These are phyloP conservation scores for Lachancea lanzarotensis DNA, from an alignment of 805 yeast genomes.

Conservation along the genomic window DNA sequence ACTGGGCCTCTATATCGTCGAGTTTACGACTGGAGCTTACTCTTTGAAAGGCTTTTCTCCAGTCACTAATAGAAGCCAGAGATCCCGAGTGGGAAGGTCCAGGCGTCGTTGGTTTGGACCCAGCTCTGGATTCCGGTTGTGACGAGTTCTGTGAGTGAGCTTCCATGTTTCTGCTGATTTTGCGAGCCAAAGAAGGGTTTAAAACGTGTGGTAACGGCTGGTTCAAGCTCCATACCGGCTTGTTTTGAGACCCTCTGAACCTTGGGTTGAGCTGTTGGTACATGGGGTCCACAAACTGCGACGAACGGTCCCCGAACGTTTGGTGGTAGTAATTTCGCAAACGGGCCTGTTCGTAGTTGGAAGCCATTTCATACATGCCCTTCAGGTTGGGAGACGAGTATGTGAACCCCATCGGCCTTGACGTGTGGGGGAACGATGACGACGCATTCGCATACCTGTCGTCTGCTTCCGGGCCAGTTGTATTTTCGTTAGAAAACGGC, in stretches of 20 bases:
- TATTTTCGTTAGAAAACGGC: slow-evolving; percentile 1
- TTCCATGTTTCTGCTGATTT: slow-evolving; percentile 12
- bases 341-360: slow-evolving; percentile 10
- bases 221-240: slow-evolving; percentile 19
- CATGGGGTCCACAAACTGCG: slow-evolving; percentile 12
- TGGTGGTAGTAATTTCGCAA: slow-evolving; percentile 7
- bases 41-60: slow-evolving; percentile 13
- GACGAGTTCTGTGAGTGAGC: slow-evolving; percentile 14
- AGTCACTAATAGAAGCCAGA: slow-evolving; percentile 14
- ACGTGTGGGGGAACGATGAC: neutral
- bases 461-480: neutral
- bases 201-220: slow-evolving; percentile 18
- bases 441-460: too few species aligned
- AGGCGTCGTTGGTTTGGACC: slow-evolving; percentile 7
- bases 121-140: slow-evolving; percentile 10
- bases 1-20: slow-evolving; percentile 14
- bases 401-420: slow-evolving; percentile 9
- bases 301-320: neutral
- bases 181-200: slow-evolving; percentile 12
- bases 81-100: slow-evolving; percentile 12
- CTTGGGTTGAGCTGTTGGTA: slow-evolving; percentile 14
- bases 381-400: slow-evolving; percentile 15
- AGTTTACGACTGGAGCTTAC: slow-evolving; percentile 11
- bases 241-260: slow-evolving; percentile 6
- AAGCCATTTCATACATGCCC: slow-evolving; percentile 6